A percentile compares a stretch with the other conserved stretches of the same genome.
phyloP scores from a whole-genome alignment of 2,329 filamentous ascomycete species.

The Ophiobolus disseminans region DNA sequence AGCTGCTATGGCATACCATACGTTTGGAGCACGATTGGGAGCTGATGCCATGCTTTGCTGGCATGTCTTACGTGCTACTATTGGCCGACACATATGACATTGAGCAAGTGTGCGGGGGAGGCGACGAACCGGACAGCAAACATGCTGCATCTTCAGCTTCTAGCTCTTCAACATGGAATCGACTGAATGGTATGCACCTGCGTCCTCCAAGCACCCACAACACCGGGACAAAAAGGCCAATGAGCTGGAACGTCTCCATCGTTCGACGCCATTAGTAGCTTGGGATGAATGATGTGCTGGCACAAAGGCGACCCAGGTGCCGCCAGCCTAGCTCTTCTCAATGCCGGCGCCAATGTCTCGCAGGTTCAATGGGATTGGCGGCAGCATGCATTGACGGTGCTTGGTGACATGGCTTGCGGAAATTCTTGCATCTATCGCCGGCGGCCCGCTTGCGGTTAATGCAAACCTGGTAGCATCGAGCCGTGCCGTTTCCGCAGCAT shows the following conservation, averaged over 20 bases:
- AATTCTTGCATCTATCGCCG: too few species aligned
- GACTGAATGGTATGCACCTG: conserved; percentile 41
- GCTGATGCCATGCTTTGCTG: conserved; percentile 41
- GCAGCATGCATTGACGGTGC: too few species aligned
- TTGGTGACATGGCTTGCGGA: too few species aligned
- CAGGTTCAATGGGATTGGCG: too few species aligned
- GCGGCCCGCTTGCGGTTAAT: conserved; percentile 2
- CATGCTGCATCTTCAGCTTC: conserved; percentile 33
- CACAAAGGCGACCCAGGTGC: not conserved
- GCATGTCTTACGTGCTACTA: conserved; percentile 33
- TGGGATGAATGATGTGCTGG: conserved; percentile 42
- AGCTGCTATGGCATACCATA: conserved; percentile 30
- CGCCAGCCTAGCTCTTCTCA: too few species aligned
- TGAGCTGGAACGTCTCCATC: conserved; percentile 22
- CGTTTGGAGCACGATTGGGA: conserved; percentile 25
- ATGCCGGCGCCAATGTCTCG: too few species aligned
- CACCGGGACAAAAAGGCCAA: conserved; percentile 34
- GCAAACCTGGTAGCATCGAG: conserved; percentile 1
- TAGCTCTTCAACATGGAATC: conserved; percentile 32
- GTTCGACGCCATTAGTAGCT: conserved; percentile 31
- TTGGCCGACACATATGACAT: conserved; percentile 36
- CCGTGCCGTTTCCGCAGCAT: conserved; percentile 5
- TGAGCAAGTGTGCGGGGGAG: conserved; percentile 34
- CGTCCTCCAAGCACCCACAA: conserved; percentile 25
- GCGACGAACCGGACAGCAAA: conserved; percentile 28